These are phyloP conservation scores for Trichoderma cornu-damae DNA, from an alignment of 2,329 filamentous ascomycete genomes.

Conservation along the genomic window DNA sequence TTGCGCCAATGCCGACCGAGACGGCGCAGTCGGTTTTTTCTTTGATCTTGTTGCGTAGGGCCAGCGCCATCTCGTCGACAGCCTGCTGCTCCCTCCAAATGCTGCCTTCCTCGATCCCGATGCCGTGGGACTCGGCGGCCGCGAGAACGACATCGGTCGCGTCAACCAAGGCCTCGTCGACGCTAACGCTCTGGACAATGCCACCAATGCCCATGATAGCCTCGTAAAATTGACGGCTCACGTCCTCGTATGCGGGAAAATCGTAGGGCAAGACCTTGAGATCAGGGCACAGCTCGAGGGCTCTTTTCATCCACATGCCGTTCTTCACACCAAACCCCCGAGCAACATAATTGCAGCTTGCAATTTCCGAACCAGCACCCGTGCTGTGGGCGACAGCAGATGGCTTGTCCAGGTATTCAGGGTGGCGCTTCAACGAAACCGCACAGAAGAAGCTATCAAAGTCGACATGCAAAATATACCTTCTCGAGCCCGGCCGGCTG, in stretches of 20 bases:
- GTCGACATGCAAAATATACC: conserved; percentile 91
- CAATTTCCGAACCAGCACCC: conserved; percentile 86
- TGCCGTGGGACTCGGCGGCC: conserved; percentile 60
- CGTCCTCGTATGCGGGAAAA: conserved; percentile 89
- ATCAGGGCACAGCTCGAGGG: conserved; percentile 74
- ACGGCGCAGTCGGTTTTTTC: conserved; percentile 76
- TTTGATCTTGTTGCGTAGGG: conserved; percentile 65
- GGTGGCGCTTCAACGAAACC: conserved; percentile 73
- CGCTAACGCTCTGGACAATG: conserved; percentile 89
- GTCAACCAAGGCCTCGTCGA: conserved; percentile 91
- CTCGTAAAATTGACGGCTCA: conserved; percentile 82
- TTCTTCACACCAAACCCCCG: conserved; percentile 85
- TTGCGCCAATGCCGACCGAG: conserved; percentile 86
- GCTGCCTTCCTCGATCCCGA: conserved; percentile 59
- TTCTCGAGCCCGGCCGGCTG: conserved; percentile 56
- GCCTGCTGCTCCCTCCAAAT: conserved; percentile 73
- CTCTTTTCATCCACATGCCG: conserved; percentile 99
- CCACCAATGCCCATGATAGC: conserved; percentile 74
- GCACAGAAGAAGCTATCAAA: conserved; percentile 99
- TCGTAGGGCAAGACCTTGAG: conserved; percentile 92
- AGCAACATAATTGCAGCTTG: conserved; percentile 93
- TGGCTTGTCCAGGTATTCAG: conserved; percentile 72
- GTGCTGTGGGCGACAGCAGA: conserved; percentile 83
- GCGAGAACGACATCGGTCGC: conserved; percentile 65
- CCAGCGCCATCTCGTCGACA: conserved; percentile 62